Base-by-base conservation (phyloP, 257 asterid genomes). In the Petunia secreta region DNA sequence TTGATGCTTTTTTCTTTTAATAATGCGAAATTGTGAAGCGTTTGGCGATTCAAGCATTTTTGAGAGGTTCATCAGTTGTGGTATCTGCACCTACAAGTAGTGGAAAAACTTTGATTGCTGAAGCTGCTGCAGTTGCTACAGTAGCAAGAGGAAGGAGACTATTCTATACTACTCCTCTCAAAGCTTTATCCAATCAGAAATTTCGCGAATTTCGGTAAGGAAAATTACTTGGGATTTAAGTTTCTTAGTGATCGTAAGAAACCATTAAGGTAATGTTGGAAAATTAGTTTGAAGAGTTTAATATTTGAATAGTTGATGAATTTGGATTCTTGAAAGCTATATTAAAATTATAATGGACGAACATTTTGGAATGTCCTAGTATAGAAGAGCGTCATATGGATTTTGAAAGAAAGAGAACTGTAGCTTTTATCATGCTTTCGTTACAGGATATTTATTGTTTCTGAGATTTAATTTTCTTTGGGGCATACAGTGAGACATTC, bases 61-160 rank as follows among this genome's bases (percentile, higher is more conserved):
- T 96, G 87, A 88, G 91, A 84, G 99, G 98, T 43, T 96, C 98
- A 13, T 96, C 99, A 37, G 97, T 94, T 39, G 99, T 96, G 69
- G 98, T 96, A 54, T 96, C 99, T 83, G 99, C 99, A 74, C 99
- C 99, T n/a, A 96, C 99, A 2, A 96, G 99, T 85, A 96, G 99
- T 82, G 99, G 99, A 25, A 96, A 96, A 87, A 96, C 99, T 67
- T 91, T 96, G 92, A 94, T 96, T 79, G 99, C 99, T n/a, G 99
- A 96, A 88, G 92, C 97, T 84, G 98, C 99, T 38, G 99, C 98
- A 8, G 95, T 96, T 81, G 97, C 99, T 48, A 94, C 98, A 6
- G 89, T 91, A 5, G 92, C 98, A 40, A 89, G 90, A 79, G 96
- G 98, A 82, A 90, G 87, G 90, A 90, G 96, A 91, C 85, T 96